phyloP scores from a whole-genome alignment of 352 stramenopile genomes.

The Phytopythium litorale region DNA sequence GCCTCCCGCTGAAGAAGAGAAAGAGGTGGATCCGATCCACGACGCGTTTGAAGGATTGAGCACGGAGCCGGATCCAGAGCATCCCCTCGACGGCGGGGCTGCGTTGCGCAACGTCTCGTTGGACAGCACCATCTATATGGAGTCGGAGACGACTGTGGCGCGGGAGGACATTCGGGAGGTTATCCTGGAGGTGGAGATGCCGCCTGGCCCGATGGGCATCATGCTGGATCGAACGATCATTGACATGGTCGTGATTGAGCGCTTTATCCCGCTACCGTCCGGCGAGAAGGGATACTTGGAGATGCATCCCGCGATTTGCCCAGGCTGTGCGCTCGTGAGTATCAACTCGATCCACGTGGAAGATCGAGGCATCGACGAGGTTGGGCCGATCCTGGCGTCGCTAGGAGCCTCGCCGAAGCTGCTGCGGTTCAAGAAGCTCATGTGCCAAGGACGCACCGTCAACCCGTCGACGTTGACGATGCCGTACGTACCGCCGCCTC shows the following conservation, averaged over 20 bases:
- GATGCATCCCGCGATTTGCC: constrained; percentile 74
- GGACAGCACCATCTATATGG: not conserved
- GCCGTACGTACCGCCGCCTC: constrained; percentile 59
- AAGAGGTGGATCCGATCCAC: constrained; percentile 64
- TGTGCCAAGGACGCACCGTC: constrained; percentile 63
- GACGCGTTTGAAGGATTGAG: constrained; percentile 75
- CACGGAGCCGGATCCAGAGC: constrained; percentile 30
- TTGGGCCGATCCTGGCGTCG: constrained; percentile 64
- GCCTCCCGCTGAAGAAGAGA: constrained; percentile 21
- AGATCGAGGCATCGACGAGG: constrained; percentile 61
- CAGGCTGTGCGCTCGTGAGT: constrained; percentile 70
- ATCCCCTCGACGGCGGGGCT: constrained; percentile 24
- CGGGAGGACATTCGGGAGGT: constrained; percentile 66
- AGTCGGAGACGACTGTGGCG: constrained; percentile 13
- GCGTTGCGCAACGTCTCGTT: not conserved
- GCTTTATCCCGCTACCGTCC: constrained; percentile 64
- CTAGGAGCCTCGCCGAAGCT: constrained; percentile 52
- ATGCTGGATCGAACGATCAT: constrained; percentile 76
- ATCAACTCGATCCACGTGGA: constrained; percentile 78
- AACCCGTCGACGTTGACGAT: constrained; percentile 67
- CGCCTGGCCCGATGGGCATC: constrained; percentile 75
- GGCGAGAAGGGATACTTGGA: constrained; percentile 75
- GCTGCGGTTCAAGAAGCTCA: constrained; percentile 85
- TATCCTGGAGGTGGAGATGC: constrained; percentile 77
- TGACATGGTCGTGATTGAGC: constrained; percentile 76